Evolutionary conservation across 305 asterid genomes (phyloP).

Genomic region (Rubia tinctorum): DNA sequence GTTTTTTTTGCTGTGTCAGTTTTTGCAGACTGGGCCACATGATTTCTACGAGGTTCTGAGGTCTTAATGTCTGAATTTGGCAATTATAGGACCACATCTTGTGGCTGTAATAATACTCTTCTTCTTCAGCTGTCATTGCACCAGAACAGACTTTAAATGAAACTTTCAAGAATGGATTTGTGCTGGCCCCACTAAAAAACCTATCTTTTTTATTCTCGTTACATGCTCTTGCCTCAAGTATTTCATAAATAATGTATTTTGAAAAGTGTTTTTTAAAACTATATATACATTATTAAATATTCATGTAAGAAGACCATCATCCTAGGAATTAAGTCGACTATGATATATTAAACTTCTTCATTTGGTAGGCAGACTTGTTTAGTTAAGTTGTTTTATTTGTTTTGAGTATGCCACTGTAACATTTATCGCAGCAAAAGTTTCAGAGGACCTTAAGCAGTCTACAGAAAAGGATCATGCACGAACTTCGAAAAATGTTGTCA

Average conservation of each 20-base stretch:
- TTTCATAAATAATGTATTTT: too few relatives aligned
- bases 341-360: background rate
- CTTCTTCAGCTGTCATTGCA: background rate
- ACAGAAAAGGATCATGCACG: too few relatives aligned
- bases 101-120: background rate
- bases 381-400: background rate
- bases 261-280: too few relatives aligned
- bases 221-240: too few relatives aligned
- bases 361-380: background rate
- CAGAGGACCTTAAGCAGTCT: background rate
- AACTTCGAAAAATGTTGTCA: background rate
- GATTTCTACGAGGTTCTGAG: constrained; percentile 12
- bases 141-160: background rate
- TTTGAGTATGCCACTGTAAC: background rate
- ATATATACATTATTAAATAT: too few relatives aligned
- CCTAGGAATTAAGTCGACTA: too few relatives aligned
- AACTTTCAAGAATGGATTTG: too few relatives aligned
- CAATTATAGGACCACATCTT: background rate
- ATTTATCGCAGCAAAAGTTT: background rate
- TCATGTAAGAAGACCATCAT: too few relatives aligned
- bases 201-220: background rate
- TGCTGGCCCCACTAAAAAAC: too few relatives aligned
- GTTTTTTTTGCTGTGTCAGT: background rate
- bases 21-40: constrained; percentile 2
- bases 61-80: constrained; percentile 3